These are phyloP conservation scores for Taphrina populina DNA, from an alignment of 1,139 yeast genomes.

Conservation along the genomic window DNA sequence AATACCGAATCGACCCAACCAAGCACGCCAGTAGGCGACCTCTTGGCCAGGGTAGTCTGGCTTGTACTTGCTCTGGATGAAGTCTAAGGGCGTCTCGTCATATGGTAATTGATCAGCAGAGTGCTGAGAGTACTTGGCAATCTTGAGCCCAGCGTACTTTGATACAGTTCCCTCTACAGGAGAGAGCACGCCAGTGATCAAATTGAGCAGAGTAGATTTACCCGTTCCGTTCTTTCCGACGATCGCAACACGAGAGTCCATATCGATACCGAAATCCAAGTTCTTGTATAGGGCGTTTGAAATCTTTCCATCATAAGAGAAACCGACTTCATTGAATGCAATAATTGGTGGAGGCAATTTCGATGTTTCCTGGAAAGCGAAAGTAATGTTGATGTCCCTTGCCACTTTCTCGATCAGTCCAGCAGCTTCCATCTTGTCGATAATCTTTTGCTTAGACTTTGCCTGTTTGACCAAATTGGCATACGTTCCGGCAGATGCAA, in stretches of 20 bases:
- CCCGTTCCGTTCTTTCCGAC: constrained; percentile 99
- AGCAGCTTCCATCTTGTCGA: constrained; percentile 99
- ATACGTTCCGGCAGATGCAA: constrained; percentile 99
- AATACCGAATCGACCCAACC: constrained; percentile 95
- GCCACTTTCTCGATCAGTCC: constrained; percentile 93
- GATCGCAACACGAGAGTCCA: constrained; percentile 97
- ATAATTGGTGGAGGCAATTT: constrained; percentile 98
- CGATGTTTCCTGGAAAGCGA: constrained; percentile 93
- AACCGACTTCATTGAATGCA: constrained; percentile 84
- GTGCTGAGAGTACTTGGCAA: constrained; percentile 98
- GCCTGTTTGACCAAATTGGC: constrained; percentile 99
- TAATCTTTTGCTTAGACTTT: constrained; percentile 96
- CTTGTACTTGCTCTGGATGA: constrained; percentile 67
- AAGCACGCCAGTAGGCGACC: constrained; percentile 97
- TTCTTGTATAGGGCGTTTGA: constrained; percentile 88
- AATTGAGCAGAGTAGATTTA: constrained; percentile 89
- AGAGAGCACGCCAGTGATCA: constrained; percentile 90
- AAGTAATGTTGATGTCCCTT: constrained; percentile 87
- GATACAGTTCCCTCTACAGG: constrained; percentile 88
- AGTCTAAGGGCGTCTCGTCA: constrained; percentile 91
- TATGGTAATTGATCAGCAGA: constrained; percentile 97
- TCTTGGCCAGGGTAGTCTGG: constrained; percentile 81
- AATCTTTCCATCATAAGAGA: constrained; percentile 81
- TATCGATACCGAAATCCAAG: constrained; percentile 96
- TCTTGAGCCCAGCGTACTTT: constrained; percentile 93